A percentile compares a stretch with the other conserved stretches of the same genome.
Conservation (phyloP, 1,139 yeast genomes). For the Hemisphaericaspora xylofermentans region DNA sequence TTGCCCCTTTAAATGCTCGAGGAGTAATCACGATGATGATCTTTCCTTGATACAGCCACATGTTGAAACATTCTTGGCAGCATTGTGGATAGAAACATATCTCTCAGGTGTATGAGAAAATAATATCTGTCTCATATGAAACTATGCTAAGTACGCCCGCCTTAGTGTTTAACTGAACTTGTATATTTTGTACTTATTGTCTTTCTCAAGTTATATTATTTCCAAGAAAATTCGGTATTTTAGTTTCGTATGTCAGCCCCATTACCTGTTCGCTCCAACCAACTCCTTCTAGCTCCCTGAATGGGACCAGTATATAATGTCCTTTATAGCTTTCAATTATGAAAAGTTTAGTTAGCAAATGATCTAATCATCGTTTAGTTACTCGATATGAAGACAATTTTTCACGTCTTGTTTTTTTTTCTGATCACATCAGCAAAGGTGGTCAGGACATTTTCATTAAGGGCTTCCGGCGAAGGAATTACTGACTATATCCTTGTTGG, state of each 20-base stretch:
- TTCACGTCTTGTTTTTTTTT: not conserved
- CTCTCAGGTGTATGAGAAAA: too few species aligned
- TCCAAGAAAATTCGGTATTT: not conserved
- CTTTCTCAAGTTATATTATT: not conserved
- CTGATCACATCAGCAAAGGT: not conserved
- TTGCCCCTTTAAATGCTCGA: too few species aligned
- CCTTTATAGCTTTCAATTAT: not conserved
- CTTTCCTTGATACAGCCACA: too few species aligned
- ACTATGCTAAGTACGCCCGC: too few species aligned
- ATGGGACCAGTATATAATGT: too few species aligned
- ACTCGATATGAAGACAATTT: not conserved
- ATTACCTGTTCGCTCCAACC: not conserved
- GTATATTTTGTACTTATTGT: too few species aligned
- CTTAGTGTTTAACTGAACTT: too few species aligned
- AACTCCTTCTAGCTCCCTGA: too few species aligned
- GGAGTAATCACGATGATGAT: too few species aligned
- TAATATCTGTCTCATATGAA: too few species aligned
- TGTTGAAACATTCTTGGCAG: too few species aligned
- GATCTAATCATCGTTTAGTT: not conserved
- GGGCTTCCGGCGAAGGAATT: not conserved
- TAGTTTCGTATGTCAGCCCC: not conserved
- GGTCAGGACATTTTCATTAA: not conserved
- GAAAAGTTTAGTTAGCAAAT: not conserved
- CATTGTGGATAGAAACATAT: too few species aligned
- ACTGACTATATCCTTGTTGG: not conserved